Conservation (phyloP, 352 stramenopile genomes). For the Globisporangium nodosum region DNA sequence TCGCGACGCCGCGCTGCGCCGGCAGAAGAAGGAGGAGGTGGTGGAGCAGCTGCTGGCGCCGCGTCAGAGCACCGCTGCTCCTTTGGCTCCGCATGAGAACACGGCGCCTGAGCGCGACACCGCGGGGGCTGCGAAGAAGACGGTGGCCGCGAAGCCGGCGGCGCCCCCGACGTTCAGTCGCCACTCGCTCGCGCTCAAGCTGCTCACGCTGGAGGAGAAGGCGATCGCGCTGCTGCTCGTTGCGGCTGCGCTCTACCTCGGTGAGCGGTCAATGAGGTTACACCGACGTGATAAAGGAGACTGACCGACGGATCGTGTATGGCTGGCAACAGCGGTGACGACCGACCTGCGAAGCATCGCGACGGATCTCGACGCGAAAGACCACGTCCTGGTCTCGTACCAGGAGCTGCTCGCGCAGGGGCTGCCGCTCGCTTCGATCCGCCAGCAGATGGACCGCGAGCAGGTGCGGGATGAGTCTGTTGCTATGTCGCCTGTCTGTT, state of each 20-base stretch:
- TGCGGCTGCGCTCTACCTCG: conserved; percentile 36
- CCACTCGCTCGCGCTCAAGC: conserved; percentile 42
- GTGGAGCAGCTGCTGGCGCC: conserved; percentile 47
- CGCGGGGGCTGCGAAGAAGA: background rate
- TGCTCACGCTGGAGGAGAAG: conserved; percentile 55
- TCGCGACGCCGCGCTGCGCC: conserved; percentile 54
- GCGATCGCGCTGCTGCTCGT: conserved; percentile 51
- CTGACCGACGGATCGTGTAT: background rate
- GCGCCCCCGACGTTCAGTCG: conserved; percentile 37
- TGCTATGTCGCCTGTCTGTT: background rate
- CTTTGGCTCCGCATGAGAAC: background rate
- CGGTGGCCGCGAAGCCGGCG: conserved; percentile 1
- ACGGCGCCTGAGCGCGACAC: background rate
- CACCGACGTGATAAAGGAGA: no score
- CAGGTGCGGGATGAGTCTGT: conserved; percentile 25
- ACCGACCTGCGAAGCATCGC: conserved; percentile 46
- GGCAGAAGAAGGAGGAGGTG: conserved; percentile 51
- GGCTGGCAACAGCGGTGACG: conserved; percentile 22
- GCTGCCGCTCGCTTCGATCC: conserved; percentile 54
- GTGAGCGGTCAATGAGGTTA: conserved; percentile 8
- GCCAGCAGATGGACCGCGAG: conserved; percentile 66
- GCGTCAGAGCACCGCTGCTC: background rate
- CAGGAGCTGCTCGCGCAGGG: conserved; percentile 55
- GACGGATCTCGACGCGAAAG: conserved; percentile 34
- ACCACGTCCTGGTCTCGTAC: conserved; percentile 54